A percentile compares a stretch with the other conserved stretches of the same genome.
These are phyloP conservation scores for Aureobasidium sp. DNA, from an alignment of 2,329 filamentous ascomycete genomes.

Conservation along the genomic window DNA sequence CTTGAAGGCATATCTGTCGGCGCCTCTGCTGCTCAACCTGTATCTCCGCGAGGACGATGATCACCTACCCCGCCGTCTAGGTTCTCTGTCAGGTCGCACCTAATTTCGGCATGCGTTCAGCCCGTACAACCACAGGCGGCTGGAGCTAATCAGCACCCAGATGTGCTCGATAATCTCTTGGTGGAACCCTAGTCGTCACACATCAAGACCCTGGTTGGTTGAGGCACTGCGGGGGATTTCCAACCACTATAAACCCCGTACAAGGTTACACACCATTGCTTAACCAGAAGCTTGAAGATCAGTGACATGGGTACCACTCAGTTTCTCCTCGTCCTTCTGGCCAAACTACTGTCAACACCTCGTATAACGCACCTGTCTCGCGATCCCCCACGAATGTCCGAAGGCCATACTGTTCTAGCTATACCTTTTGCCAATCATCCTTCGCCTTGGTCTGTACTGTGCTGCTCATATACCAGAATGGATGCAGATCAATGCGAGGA, in stretches of 20 bases:
- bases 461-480: background rate
- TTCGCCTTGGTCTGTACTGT: background rate
- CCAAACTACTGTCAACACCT: background rate
- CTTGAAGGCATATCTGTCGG: background rate
- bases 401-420: background rate
- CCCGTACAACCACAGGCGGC: background rate
- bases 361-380: background rate
- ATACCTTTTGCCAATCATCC: background rate
- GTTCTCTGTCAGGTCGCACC: background rate
- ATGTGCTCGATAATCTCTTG: background rate
- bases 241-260: background rate
- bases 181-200: background rate
- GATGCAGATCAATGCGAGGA: background rate
- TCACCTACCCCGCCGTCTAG: background rate
- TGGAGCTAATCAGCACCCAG: background rate
- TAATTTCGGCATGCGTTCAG: background rate
- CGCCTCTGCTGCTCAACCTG: background rate
- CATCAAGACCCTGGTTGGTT: background rate
- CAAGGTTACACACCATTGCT: background rate
- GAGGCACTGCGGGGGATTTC: background rate
- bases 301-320: background rate
- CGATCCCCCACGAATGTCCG: slow-evolving; percentile 6
- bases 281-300: background rate
- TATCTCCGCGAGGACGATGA: background rate
- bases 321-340: background rate